Base-by-base conservation (phyloP, 1,284 basidiomycete species). In the Mycena citricolor region DNA sequence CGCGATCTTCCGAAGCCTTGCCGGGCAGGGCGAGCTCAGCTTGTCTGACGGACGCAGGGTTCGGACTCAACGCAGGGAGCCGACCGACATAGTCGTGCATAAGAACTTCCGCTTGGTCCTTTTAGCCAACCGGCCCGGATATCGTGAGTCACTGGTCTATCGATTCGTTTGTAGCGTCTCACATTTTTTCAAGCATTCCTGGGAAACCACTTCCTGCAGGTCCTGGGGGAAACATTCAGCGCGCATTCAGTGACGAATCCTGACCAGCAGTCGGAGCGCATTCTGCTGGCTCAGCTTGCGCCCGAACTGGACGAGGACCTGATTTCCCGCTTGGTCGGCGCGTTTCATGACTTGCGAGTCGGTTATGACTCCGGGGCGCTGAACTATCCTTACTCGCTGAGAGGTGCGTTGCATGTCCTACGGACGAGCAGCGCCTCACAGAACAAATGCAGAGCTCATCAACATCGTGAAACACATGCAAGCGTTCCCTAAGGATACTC, bases 51-150 rank as follows among this genome's bases (percentile, higher is more conserved):
- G 81, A 17, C 67, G 81, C 2, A 66, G 79, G 8, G 77, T 83
- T 2, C 63, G 74, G n/a, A 61, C 63, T 10, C 57, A 61, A 24
- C 61, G 61, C 34, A 73, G 78, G 47, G 65, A 75, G 11, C 69
- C 73, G 14, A 65, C 67, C 1, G 81, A 84, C 53, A 70, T 84
- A 38, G 66, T 70, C 1, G 77, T 82, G 0, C 81, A 83, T 57
- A 74, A 74, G 1, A 77, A 77, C 47, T 83, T 84, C 63, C 64
- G 81, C 25, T 66, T 84, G 26, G 67, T 83, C 28, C 59, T 83
- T n/a, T 63, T 84, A 29, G 81, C 81, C 2, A 84, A 84, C 56
- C 62, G 81, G 8, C 81, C 83, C 20, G 85, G 85, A 12, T 90
- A 88, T 68, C 79, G 85, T 87, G 55, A 55, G 83, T 69, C 1